Conservation (phyloP, 768 basidiomycete species). For the Hydnomerulius pinastri region DNA sequence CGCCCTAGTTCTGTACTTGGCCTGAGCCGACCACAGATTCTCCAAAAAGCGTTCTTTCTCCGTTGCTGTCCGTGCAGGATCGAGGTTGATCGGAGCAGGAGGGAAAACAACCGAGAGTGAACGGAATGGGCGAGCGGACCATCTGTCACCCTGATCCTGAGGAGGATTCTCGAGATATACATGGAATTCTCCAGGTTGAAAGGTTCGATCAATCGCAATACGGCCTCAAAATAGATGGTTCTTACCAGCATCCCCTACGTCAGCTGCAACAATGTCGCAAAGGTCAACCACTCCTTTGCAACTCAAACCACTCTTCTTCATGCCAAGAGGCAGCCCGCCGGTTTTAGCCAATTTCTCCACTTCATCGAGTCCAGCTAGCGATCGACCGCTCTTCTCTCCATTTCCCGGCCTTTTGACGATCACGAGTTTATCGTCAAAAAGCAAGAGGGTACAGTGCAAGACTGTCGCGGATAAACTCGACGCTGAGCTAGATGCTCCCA, state of each 20-base stretch:
- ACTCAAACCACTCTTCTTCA: conserved; percentile 79
- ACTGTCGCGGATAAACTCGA: conserved; percentile 44
- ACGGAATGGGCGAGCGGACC: conserved; percentile 87
- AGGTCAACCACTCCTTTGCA: conserved; percentile 87
- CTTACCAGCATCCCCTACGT: conserved; percentile 83
- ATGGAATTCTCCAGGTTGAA: conserved; percentile 67
- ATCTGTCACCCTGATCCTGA: conserved; percentile 78
- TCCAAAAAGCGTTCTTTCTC: conserved; percentile 86
- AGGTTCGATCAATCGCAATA: conserved; percentile 8
- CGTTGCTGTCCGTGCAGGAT: conserved; percentile 59
- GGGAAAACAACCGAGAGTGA: conserved; percentile 77
- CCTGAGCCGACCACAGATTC: conserved; percentile 88
- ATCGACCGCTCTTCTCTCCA: conserved; percentile 73
- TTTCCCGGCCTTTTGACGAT: conserved; percentile 83
- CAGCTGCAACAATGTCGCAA: conserved; percentile 80
- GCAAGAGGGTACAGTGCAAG: conserved; percentile 84
- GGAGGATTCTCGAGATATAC: conserved; percentile 84
- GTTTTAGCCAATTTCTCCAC: conserved; percentile 71
- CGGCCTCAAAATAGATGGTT: conserved; percentile 7
- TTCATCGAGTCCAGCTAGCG: conserved; percentile 75
- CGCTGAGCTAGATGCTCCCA: conserved; percentile 43
- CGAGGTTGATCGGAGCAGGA: conserved; percentile 63
- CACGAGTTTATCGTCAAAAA: conserved; percentile 94
- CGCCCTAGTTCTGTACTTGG: conserved; percentile 68
- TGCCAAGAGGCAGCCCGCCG: conserved; percentile 59